Percentiles rank a stretch among this genome's conserved stretches.
Evolutionary conservation across 2,329 filamentous ascomycete species (phyloP).

Genomic region (Xylariaceae sp.): DNA sequence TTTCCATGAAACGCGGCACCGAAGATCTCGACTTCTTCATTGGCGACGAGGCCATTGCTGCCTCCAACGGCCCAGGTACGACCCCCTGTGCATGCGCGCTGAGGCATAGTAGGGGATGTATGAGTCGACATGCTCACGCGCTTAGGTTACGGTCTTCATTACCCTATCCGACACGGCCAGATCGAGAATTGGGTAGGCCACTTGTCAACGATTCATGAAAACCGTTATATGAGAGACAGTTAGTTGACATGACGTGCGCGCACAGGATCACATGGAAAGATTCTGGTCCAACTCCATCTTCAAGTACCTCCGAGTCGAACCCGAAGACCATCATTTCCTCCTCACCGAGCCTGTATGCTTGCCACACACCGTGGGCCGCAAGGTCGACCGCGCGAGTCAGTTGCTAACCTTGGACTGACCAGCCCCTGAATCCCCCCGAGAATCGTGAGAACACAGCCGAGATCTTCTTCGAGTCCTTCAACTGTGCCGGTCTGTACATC

Average conservation of each 20-base stretch:
- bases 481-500: slow-evolving; percentile 97
- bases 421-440: slow-evolving; percentile 96
- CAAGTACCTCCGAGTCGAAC: slow-evolving; percentile 97
- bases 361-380: background rate
- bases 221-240: background rate
- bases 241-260: slow-evolving; percentile 13
- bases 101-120: slow-evolving; percentile 13
- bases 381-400: background rate
- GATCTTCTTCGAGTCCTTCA: slow-evolving; percentile 99
- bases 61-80: slow-evolving; percentile 73
- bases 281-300: slow-evolving; percentile 99
- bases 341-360: slow-evolving; percentile 83
- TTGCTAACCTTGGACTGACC: slow-evolving; percentile 16
- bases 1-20: slow-evolving; percentile 88
- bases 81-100: slow-evolving; percentile 8
- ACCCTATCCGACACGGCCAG: slow-evolving; percentile 95
- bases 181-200: slow-evolving; percentile 88
- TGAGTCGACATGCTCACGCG: slow-evolving; percentile 1
- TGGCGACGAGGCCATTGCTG: slow-evolving; percentile 87
- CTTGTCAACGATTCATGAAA: background rate
- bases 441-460: slow-evolving; percentile 99
- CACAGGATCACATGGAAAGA: slow-evolving; percentile 96
- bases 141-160: slow-evolving; percentile 87
- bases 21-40: slow-evolving; percentile 99
- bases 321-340: slow-evolving; percentile 97